Evolutionary conservation across 2,329 filamentous ascomycete species (phyloP), one percentile per base, ranked within the genome.

Genomic region (Venturia nashicola): DNA sequence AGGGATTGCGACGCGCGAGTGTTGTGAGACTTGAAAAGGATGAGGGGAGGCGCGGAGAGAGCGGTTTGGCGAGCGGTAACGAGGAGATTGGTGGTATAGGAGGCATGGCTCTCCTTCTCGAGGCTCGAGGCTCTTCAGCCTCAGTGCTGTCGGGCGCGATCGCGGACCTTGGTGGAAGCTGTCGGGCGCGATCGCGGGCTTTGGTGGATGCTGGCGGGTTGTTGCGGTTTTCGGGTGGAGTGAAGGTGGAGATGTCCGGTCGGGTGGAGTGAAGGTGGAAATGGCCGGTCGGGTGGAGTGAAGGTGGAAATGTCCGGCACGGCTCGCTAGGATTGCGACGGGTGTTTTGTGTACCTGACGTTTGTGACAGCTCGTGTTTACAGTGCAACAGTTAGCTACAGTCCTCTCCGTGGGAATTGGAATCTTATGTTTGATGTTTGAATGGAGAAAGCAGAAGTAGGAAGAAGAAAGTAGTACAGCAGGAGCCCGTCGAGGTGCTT

Each of bases 21-120:
- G 40, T 12, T 42, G 40, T 14, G 40, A 42, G 40, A 42, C 32
- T 27, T 9, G 27, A 9, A 1, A 55, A n/a, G 48, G 48, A 34
- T 2, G 51, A 32, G 61, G 61, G 39, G 8, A 63, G 27, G 46
- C 61, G 61, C 46, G 48, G 61, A 34, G 59, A 34, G 23, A 63
- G 36, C 3, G 27, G 34, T 5, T 39, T 51, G 8, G 32, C 5
- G 18, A n/a, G 18, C 9, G 34, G n/a, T 6, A 34, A 20, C n/a
- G 59, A 60, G 39, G 14, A n/a, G 34, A 14, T 42, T 1, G 36
- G 6, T 60, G 43, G 48, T 39, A 43, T 18, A 5, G 61, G 61
- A 32, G 61, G 42, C 61, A 63, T 63, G 4, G 20, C 39, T 60
- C 59, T 57, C 18, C n/a, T 27, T 27, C 11, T 40, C n/a, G 14